Evolutionary conservation across 192 early-diverging fungal genomes (phyloP).

Genomic region (Podila horticola): DNA sequence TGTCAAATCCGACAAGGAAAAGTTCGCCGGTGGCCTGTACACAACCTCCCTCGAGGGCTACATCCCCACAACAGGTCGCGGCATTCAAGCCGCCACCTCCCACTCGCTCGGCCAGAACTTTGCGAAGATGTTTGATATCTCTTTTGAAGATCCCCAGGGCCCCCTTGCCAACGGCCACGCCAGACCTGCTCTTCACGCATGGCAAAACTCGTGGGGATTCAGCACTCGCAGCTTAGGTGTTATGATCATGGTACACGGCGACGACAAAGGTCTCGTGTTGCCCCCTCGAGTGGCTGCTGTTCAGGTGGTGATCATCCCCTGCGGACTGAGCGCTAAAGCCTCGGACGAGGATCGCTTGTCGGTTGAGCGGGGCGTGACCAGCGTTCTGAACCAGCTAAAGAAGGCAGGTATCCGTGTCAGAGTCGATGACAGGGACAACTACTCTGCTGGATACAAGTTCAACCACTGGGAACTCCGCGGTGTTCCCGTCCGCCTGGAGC

Average conservation of each 20-base stretch:
- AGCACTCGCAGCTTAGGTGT: constrained; percentile 98
- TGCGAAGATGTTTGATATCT: constrained; percentile 98
- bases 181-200: constrained; percentile 81
- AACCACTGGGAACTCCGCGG: constrained; percentile 99
- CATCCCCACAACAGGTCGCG: constrained; percentile 96
- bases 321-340: constrained; percentile 91
- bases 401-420: constrained; percentile 80
- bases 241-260: constrained; percentile 99
- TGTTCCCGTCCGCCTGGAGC: constrained; percentile 95
- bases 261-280: constrained; percentile 97
- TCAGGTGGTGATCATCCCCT: constrained; percentile 95
- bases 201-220: constrained; percentile 99
- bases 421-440: constrained; percentile 81
- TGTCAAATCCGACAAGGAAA: constrained; percentile 98
- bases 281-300: constrained; percentile 93
- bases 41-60: constrained; percentile 99
- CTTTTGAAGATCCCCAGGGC: constrained; percentile 86
- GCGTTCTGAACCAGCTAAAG: constrained; percentile 73
- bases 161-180: constrained; percentile 59
- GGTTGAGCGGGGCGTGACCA: constrained; percentile 75
- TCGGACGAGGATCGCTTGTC: constrained; percentile 77
- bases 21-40: constrained; percentile 97
- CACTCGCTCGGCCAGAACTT: constrained; percentile 99
- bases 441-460: constrained; percentile 97
- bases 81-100: constrained; percentile 97